Conservation (phyloP, 2,329 filamentous ascomycete genomes). For the Microcyclospora pomicola region DNA sequence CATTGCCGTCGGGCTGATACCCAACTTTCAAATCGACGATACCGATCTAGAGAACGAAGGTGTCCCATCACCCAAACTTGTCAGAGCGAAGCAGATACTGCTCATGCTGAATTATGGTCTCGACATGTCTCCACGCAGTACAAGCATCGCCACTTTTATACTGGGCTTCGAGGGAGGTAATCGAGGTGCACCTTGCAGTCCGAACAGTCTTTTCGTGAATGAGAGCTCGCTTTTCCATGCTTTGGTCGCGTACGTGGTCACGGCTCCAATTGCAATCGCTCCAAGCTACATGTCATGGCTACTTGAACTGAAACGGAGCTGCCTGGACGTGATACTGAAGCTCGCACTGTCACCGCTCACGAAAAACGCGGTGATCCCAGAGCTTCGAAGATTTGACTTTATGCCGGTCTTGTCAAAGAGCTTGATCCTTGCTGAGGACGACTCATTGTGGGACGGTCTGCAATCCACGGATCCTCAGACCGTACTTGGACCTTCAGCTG, state of each 20-base stretch:
- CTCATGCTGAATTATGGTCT: conserved; percentile 77
- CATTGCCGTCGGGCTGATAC: conserved; percentile 73
- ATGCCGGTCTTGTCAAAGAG: conserved; percentile 62
- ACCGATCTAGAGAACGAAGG: conserved; percentile 66
- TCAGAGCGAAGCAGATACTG: conserved; percentile 64
- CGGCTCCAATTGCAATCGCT: conserved; percentile 36
- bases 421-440: conserved; percentile 56
- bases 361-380: conserved; percentile 56
- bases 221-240: conserved; percentile 71
- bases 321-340: conserved; percentile 53
- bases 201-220: conserved; percentile 55
- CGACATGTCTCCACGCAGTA: conserved; percentile 56
- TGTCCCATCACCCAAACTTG: conserved; percentile 58
- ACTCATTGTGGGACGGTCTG: conserved; percentile 60
- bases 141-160: conserved; percentile 79
- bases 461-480: conserved; percentile 50
- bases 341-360: conserved; percentile 79
- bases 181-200: conserved; percentile 39
- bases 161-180: conserved; percentile 52
- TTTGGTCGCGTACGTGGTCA: conserved; percentile 43
- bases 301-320: conserved; percentile 29
- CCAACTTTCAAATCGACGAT: conserved; percentile 64
- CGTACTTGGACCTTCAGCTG: conserved; percentile 51
- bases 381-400: conserved; percentile 67
- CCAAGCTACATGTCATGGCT: conserved; percentile 26